These are phyloP conservation scores for Choiromyces venosus DNA, from an alignment of 495 filamentous ascomycete species.

Conservation along the genomic window DNA sequence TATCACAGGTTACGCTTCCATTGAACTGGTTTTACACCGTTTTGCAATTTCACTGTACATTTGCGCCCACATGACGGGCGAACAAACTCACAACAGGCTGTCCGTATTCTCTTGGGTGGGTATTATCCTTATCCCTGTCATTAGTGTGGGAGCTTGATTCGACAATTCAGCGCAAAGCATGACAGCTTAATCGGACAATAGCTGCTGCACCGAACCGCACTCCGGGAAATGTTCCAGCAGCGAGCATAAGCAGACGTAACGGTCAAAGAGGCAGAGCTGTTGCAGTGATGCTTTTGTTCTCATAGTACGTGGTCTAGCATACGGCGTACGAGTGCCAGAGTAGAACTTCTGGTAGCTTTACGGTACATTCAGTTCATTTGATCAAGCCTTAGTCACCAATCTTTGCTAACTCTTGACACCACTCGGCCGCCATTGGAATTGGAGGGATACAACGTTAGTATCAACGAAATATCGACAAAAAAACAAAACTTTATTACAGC, in stretches of 20 bases:
- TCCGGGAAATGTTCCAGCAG: neutral
- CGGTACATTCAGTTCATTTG: neutral
- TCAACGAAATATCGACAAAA: neutral
- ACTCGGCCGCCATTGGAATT: neutral
- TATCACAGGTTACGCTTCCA: neutral
- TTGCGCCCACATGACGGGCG: neutral
- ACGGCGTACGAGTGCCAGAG: too few species aligned
- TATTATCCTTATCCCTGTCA: neutral
- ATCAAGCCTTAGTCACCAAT: neutral
- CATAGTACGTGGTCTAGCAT: neutral
- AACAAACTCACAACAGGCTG: neutral
- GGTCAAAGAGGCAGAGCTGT: too few species aligned
- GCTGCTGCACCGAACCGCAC: neutral
- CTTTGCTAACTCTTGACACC: too few species aligned
- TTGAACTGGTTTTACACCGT: neutral
- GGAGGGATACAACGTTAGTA: neutral
- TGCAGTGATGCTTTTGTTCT: neutral
- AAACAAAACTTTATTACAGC: neutral
- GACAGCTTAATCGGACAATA: neutral
- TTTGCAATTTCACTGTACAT: neutral
- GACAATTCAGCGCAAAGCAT: neutral
- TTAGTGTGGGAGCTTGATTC: neutral
- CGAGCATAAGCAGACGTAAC: neutral
- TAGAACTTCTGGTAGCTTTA: too few species aligned
- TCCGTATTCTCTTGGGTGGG: neutral